These are phyloP conservation scores for Asterophora lycoperdoides DNA, from an alignment of 768 basidiomycete genomes.

Conservation along the genomic window DNA sequence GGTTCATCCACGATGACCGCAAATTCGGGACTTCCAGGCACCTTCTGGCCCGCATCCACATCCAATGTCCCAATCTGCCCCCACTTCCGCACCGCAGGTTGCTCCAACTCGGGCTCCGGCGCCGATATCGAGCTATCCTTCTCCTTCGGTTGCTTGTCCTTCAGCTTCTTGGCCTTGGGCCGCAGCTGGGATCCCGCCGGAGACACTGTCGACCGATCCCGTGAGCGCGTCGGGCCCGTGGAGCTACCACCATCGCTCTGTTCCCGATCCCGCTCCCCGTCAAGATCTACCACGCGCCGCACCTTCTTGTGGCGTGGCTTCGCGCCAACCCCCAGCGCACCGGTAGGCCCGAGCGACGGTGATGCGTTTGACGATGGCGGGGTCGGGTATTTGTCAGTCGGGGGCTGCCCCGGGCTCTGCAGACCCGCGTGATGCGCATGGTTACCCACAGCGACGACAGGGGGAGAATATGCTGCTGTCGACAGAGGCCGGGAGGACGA, in stretches of 20 bases:
- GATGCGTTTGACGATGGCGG: conserved; percentile 41
- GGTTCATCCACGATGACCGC: conserved; percentile 9
- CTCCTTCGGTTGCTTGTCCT: conserved; percentile 13
- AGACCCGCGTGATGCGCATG: too few species aligned
- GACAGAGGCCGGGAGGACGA: conserved; percentile 44
- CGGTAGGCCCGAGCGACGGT: conserved; percentile 36
- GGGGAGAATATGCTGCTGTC: conserved; percentile 51
- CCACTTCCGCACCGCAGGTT: conserved; percentile 12
- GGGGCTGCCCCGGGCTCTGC: conserved; percentile 18
- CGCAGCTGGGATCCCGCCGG: conserved; percentile 1
- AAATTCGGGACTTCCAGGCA: neutral
- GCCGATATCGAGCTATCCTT: neutral
- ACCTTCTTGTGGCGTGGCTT: conserved; percentile 55
- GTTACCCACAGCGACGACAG: conserved; percentile 54
- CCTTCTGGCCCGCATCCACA: conserved; percentile 2
- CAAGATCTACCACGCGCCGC: conserved; percentile 78
- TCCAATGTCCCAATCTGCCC: conserved; percentile 18
- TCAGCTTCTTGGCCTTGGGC: conserved; percentile 22
- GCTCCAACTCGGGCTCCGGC: neutral
- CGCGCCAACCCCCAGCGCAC: conserved; percentile 31
- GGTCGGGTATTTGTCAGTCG: conserved; percentile 26
- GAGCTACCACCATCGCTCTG: conserved; percentile 30
- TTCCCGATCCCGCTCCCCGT: conserved; percentile 31
- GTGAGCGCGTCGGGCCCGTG: conserved; percentile 24
- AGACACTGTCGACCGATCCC: conserved; percentile 29